Evolutionary conservation across 805 yeast genomes (phyloP).

Genomic region (Kregervanrija delftensis): DNA sequence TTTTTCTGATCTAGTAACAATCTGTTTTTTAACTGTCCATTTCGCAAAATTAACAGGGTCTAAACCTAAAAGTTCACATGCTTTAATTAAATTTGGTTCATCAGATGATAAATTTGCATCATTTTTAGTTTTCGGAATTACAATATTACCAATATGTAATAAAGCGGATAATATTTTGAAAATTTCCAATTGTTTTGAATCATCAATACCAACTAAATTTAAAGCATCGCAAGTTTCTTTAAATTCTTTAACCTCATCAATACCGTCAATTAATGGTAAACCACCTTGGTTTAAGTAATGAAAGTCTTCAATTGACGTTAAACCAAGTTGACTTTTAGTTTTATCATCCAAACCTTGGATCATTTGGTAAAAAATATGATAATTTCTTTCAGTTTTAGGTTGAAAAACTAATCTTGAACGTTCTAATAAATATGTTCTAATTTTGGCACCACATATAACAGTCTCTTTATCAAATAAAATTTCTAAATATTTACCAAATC

Average conservation of each 20-base stretch:
- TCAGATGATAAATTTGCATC: conserved; percentile 78
- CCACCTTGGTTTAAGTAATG: conserved; percentile 90
- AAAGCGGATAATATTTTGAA: conserved; percentile 81
- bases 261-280: conserved; percentile 55
- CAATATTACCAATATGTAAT: conserved; percentile 88
- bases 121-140: conserved; percentile 74
- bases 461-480: conserved; percentile 72
- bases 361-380: conserved; percentile 90
- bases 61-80: conserved; percentile 78
- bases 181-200: conserved; percentile 53
- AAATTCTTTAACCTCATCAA: conserved; percentile 81
- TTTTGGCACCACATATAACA: conserved; percentile 87
- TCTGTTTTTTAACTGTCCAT: conserved; percentile 91
- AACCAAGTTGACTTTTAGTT: conserved; percentile 50
- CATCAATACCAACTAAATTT: conserved; percentile 65
- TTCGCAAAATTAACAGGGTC: conserved; percentile 69
- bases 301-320: conserved; percentile 61
- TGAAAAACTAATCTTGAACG: conserved; percentile 93
- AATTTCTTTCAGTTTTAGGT: conserved; percentile 85
- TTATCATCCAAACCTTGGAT: conserved; percentile 61
- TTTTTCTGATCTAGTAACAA: conserved; percentile 86
- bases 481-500: conserved; percentile 95
- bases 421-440: conserved; percentile 87
- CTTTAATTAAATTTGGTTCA: conserved; percentile 77
- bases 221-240: conserved; percentile 70